Base-by-base conservation (phyloP, 1,139 yeast genomes). In the Sugiyamaella pinicola region DNA sequence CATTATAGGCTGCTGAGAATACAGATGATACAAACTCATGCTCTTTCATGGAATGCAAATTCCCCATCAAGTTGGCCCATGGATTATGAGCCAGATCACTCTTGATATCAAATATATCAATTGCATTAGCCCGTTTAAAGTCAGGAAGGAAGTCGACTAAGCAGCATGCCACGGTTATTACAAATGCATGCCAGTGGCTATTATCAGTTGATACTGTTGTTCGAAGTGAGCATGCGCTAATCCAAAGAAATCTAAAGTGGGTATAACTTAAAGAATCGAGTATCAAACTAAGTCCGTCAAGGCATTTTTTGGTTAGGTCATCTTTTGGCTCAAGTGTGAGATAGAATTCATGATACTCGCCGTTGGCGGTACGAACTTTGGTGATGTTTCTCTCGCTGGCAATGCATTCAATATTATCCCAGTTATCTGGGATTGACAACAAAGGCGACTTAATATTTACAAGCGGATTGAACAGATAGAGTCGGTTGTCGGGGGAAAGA, bases 181-280 rank as follows among this genome's bases (percentile, higher is more conserved):
- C 74, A 60, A 83, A 81, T 0, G 87, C 82, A 9, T 75, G 75
- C 91, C 93, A 85, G 46, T 86, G 88, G 58, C 76, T 73, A 19
- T 67, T 73, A 15, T 66, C 57, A 2, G 71, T 72, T 35, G 74
- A 21, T n/a, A 13, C 74, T 13, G 78, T 59, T 55, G 79, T 70
- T 26, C 3, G 4, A 22, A 76, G 66, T 0, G 87, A 81, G 0
- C 84, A 69, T 35, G 86, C 73, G 10, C 42, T 26, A 8, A 46
- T 18, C 93, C 95, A 87, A 4, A 79, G 69, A 55, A 83, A 71
- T 80, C 84, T 77, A 29, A 86, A 71, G 17, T 77, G 75, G 60
- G 82, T 85, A 61, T 77, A 78, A 3, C 81, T 75, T 51, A 77
- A 76, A 1, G 85, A 74, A 6, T 86, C 87, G 3, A 86, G 77